Evolutionary conservation across 305 asterid genomes (phyloP), one percentile per base, ranked within the genome.

Genomic region (Fraxinus sp.): DNA sequence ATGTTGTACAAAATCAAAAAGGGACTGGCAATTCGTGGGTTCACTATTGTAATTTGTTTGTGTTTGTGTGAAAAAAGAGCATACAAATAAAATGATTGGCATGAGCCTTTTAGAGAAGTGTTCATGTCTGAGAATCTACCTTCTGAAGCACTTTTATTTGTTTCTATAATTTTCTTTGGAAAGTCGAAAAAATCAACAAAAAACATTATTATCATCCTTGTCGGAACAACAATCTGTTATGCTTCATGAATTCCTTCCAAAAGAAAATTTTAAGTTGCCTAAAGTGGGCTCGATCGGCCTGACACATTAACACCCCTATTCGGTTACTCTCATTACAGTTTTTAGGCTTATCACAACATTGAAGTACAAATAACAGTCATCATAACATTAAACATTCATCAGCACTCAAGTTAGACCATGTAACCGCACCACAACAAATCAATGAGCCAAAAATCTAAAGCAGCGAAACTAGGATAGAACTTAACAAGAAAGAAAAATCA

Each of bases 21-120:
- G 33, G 73, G 52, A 26, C 0, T 66, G 33, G 71, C 55, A 32
- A 18, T 79, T 82, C 75, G 37, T 84, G 83, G 32, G 66, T 78
- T 57, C 49, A 79, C 75, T 14, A 75, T 3, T 78, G 83, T 78
- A 78, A 80, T 22, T 41, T 66, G 76, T 33, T 78, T 82, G 75
- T 30, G 43, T 79, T 22, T 79, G 87, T 86, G 83, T 79, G 75
- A 39, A 79, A 36, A 76, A 62, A 81, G 26, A 35, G 35, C 32
- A 9, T 70, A 70, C 75, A 30, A 66, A 70, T 70, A 70, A 70
- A 13, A 70, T 70, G 39, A 8, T 7, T 5, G 9, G 20, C 75
- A 4, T 28, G n/a, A 68, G 39, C 75, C 39, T 10, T 28, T 68
- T 68, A 28, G 39, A 30, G 14, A 68, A 30, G 1, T 30, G 10